These are phyloP conservation scores for Rubroshorea leprosula DNA, from an alignment of 345 rosid species.

Conservation along the genomic window DNA sequence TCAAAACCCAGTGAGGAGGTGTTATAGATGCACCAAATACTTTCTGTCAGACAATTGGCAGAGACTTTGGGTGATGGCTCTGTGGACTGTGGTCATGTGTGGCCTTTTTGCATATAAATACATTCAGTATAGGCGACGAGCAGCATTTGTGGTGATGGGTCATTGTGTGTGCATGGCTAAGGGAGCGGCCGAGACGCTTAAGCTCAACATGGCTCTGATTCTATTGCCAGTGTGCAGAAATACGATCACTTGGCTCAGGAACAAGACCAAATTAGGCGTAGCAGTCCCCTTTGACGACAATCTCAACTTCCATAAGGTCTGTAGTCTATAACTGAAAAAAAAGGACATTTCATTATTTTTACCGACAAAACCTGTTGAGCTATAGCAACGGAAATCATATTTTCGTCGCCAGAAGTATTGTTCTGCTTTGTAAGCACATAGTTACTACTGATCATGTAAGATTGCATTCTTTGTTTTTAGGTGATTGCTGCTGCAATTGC, in stretches of 20 bases:
- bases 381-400: background rate
- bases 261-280: slow-evolving; percentile 54
- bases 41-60: slow-evolving; percentile 68
- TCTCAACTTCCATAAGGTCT: slow-evolving; percentile 81
- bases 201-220: slow-evolving; percentile 76
- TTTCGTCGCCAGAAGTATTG: no score
- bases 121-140: slow-evolving; percentile 40
- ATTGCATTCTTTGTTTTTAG: slow-evolving; percentile 16
- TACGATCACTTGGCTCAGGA: slow-evolving; percentile 81
- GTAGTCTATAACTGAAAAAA: no score
- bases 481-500: slow-evolving; percentile 60
- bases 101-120: slow-evolving; percentile 56
- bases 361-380: background rate
- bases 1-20: slow-evolving; percentile 39
- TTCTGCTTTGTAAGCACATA: no score
- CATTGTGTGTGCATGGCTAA: slow-evolving; percentile 67
- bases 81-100: slow-evolving; percentile 57
- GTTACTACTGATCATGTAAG: no score
- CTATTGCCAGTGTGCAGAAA: slow-evolving; percentile 73
- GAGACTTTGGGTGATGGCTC: slow-evolving; percentile 61
- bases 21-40: slow-evolving; percentile 35
- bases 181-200: slow-evolving; percentile 72
- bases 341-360: no score
- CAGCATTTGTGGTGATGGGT: slow-evolving; percentile 62
- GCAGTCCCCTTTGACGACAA: slow-evolving; percentile 79